Percentiles rank a stretch among this genome's conserved stretches.
phyloP scores from a whole-genome alignment of 2,329 filamentous ascomycete species.

The Penicillium freii region DNA sequence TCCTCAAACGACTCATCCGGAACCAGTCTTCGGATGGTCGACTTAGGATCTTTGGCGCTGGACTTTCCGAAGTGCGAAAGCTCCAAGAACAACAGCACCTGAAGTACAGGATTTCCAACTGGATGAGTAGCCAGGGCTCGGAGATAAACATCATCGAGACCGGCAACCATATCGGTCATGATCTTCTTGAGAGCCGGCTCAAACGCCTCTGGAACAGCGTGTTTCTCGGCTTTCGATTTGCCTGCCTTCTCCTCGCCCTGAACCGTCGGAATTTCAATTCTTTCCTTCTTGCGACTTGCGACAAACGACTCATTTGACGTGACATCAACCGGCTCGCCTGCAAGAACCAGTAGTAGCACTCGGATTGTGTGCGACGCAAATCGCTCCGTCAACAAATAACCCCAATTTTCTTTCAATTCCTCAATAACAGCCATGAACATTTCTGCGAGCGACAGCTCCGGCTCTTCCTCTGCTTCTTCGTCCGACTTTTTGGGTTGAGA shows the following conservation, averaged over 20 bases:
- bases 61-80: conserved; percentile 69
- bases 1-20: conserved; percentile 76
- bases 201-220: conserved; percentile 75
- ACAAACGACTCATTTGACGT: conserved; percentile 69
- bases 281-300: conserved; percentile 90
- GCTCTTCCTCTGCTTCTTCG: conserved; percentile 44
- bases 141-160: conserved; percentile 75
- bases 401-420: conserved; percentile 82
- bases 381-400: conserved; percentile 77
- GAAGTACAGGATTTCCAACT: conserved; percentile 88
- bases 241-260: conserved; percentile 49
- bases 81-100: conserved; percentile 84
- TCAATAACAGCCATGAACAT: conserved; percentile 79
- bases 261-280: conserved; percentile 60
- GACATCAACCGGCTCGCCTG: conserved; percentile 75
- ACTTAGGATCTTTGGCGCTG: conserved; percentile 62
- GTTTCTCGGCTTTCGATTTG: conserved; percentile 46
- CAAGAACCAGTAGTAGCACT: conserved; percentile 79
- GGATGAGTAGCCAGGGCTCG: conserved; percentile 83
- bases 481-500: conserved; percentile 46
- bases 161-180: conserved; percentile 70
- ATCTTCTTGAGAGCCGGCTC: conserved; percentile 74
- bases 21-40: conserved; percentile 73
- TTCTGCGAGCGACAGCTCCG: conserved; percentile 71
- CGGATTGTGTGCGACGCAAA: conserved; percentile 91